These are phyloP conservation scores for Crithidia sp. DNA, from an alignment of 208 protist genomes.

Conservation along the genomic window DNA sequence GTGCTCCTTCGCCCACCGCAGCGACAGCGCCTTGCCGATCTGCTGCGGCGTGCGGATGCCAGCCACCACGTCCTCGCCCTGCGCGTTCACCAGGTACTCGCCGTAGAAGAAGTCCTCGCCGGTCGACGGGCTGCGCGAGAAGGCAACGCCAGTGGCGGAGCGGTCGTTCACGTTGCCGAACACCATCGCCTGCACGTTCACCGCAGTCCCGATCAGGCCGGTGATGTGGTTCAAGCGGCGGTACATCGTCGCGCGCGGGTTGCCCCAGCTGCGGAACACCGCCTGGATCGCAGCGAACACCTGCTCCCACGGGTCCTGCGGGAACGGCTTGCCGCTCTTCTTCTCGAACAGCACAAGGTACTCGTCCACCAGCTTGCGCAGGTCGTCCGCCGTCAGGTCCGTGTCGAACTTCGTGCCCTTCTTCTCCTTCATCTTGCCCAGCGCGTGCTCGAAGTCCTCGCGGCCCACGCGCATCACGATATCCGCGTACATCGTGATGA, in stretches of 20 bases:
- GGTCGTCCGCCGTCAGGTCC: constrained; percentile 82
- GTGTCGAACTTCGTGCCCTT: constrained; percentile 80
- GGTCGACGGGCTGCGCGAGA: constrained; percentile 94
- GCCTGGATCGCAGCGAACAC: constrained; percentile 86
- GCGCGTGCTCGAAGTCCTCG: constrained; percentile 87
- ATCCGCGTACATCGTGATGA: constrained; percentile 96
- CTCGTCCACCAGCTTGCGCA: constrained; percentile 72
- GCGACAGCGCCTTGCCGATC: constrained; percentile 64
- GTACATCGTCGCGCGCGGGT: constrained; percentile 92
- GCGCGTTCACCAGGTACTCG: constrained; percentile 95
- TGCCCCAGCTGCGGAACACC: constrained; percentile 94
- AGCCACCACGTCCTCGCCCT: constrained; percentile 96
- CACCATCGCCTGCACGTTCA: constrained; percentile 96
- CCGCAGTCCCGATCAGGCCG: constrained; percentile 92
- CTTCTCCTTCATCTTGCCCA: constrained; percentile 79
- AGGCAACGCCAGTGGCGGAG: constrained; percentile 95
- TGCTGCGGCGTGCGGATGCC: constrained; percentile 95
- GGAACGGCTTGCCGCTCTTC: constrained; percentile 81
- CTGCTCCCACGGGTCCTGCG: constrained; percentile 90
- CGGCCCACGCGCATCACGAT: constrained; percentile 91
- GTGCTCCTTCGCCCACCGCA: constrained; percentile 79
- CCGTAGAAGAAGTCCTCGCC: constrained; percentile 94
- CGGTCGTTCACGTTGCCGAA: constrained; percentile 94
- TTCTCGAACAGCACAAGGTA: constrained; percentile 74
- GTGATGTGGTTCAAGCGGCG: constrained; percentile 91